A percentile compares a stretch with the other conserved stretches of the same genome.
phyloP scores from a whole-genome alignment of 192 early-diverging fungal species.

The Diversispora epigaea region DNA sequence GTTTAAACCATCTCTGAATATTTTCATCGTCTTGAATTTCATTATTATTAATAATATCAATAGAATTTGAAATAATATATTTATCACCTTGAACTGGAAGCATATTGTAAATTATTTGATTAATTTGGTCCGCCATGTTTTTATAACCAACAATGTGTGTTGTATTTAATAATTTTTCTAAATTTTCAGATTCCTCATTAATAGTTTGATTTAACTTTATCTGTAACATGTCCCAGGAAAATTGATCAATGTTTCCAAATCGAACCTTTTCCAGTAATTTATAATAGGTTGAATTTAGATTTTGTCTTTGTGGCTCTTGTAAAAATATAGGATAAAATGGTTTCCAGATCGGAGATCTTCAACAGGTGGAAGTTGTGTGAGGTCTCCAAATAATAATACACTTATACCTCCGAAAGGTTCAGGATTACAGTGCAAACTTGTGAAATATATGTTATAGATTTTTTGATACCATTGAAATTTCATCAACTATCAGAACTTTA shows the following conservation, averaged over 20 bases:
- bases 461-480: not conserved
- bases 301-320: not conserved
- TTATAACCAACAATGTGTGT: not conserved
- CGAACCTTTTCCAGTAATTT: slow-evolving; percentile 4
- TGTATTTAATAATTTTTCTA: not conserved
- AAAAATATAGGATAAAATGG: slow-evolving; percentile 13
- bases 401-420: slow-evolving; percentile 3
- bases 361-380: slow-evolving; percentile 7
- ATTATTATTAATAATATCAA: not conserved
- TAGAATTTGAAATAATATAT: not conserved
- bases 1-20: not conserved
- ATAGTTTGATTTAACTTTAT: not conserved
- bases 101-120: not conserved
- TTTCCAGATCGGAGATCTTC: not conserved
- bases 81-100: not conserved
- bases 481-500: not conserved
- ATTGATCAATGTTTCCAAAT: not conserved
- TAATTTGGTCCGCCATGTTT: not conserved
- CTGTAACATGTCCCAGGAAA: not conserved
- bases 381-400: not conserved
- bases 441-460: not conserved
- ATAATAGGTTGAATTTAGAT: not conserved
- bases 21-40: not conserved
- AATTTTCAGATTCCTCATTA: not conserved
- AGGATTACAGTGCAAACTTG: not conserved